These are phyloP conservation scores for Trypanosomatidae sp. DNA, from an alignment of 208 protist species.

Conservation along the genomic window DNA sequence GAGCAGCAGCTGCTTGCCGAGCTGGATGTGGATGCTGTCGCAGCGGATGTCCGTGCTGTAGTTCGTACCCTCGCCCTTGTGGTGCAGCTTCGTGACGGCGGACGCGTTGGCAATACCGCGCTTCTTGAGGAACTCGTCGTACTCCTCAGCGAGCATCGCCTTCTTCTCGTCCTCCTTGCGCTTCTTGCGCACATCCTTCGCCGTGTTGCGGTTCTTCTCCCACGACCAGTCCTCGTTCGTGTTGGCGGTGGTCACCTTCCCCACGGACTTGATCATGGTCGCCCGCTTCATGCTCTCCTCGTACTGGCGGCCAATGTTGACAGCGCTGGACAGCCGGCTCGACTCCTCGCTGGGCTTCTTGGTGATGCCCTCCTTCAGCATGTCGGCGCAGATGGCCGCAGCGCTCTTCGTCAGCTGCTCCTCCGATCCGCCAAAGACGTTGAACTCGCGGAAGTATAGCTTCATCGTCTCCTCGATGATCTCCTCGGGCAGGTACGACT, in stretches of 20 bases:
- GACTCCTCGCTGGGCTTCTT: slow-evolving; percentile 74
- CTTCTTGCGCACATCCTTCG: slow-evolving; percentile 89
- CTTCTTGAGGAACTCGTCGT: slow-evolving; percentile 89
- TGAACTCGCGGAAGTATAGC: slow-evolving; percentile 79
- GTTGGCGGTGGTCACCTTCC: slow-evolving; percentile 79
- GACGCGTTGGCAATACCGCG: slow-evolving; percentile 76
- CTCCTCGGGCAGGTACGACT: slow-evolving; percentile 80
- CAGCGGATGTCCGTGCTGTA: slow-evolving; percentile 88
- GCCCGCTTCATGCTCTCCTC: slow-evolving; percentile 86
- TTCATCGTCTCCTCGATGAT: slow-evolving; percentile 73
- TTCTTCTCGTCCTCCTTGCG: slow-evolving; percentile 91
- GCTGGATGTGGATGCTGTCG: slow-evolving; percentile 86
- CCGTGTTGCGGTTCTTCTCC: slow-evolving; percentile 85
- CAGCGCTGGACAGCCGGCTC: slow-evolving; percentile 67
- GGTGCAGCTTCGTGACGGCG: slow-evolving; percentile 84
- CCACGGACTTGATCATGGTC: slow-evolving; percentile 81
- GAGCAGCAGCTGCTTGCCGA: slow-evolving; percentile 88
- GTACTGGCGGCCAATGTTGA: slow-evolving; percentile 89
- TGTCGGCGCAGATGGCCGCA: slow-evolving; percentile 47
- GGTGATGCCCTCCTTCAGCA: slow-evolving; percentile 59
- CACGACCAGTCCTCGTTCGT: slow-evolving; percentile 91
- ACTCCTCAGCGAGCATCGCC: slow-evolving; percentile 85
- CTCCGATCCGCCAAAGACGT: slow-evolving; percentile 48
- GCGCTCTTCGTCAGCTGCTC: slow-evolving; percentile 36
- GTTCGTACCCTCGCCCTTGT: slow-evolving; percentile 75